Evolutionary conservation across 192 early-diverging fungal genomes (phyloP).

Genomic region (Thamnidium elegans): DNA sequence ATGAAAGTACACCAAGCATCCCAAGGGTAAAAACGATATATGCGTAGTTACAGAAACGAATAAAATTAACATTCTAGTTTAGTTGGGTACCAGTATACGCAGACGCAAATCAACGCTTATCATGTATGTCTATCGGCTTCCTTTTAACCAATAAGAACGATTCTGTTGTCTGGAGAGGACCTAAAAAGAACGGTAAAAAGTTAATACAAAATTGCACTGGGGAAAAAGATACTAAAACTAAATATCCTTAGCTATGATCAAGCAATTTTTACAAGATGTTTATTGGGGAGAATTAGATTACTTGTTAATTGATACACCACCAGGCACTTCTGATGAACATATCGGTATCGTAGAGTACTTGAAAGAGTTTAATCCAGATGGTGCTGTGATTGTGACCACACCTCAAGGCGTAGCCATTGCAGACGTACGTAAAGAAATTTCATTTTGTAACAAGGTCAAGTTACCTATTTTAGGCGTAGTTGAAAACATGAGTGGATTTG

Average conservation of each 20-base stretch:
- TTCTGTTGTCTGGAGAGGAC: constrained; percentile 97
- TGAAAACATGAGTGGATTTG: constrained; percentile 97
- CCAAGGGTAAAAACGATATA: constrained; percentile 61
- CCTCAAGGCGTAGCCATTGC: constrained; percentile 79
- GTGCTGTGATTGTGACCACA: constrained; percentile 95
- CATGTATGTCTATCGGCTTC: constrained; percentile 97
- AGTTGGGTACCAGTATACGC: constrained; percentile 80
- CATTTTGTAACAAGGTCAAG: constrained; percentile 86
- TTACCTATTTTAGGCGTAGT: constrained; percentile 86
- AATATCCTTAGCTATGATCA: constrained; percentile 80
- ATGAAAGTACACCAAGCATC: constrained; percentile 88
- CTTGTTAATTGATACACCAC: constrained; percentile 94
- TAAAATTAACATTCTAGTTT: neutral
- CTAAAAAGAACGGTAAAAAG: constrained; percentile 89
- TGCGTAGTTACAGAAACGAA: too few relatives aligned
- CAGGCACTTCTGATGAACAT: constrained; percentile 97
- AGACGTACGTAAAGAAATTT: constrained; percentile 94
- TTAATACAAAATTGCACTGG: neutral
- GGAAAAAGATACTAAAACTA: neutral
- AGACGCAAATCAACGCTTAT: constrained; percentile 63
- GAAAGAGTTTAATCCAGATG: constrained; percentile 75
- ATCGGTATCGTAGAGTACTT: constrained; percentile 89
- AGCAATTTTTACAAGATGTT: constrained; percentile 93
- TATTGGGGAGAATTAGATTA: constrained; percentile 97
- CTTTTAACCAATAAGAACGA: constrained; percentile 84